These are phyloP conservation scores for Wickerhamiella kurtzmanii DNA, from an alignment of 805 yeast genomes.

Conservation along the genomic window DNA sequence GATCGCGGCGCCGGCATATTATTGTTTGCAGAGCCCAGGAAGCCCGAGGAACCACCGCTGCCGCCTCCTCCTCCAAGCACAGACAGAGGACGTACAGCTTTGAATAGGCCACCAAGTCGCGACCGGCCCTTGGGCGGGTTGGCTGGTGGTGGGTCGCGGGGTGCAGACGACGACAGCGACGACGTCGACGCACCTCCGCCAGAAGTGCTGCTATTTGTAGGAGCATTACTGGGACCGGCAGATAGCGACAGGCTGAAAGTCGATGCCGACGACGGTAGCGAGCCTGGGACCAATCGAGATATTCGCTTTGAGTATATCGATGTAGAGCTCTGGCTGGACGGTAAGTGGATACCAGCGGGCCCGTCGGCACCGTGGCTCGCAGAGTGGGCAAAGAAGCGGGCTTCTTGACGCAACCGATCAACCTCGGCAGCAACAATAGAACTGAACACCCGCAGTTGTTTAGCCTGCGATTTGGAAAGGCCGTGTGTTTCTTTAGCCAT, in stretches of 20 bases:
- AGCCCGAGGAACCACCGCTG: background rate
- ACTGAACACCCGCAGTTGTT: slow-evolving; percentile 31
- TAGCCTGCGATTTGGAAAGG: slow-evolving; percentile 26
- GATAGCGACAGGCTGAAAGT: slow-evolving; percentile 2
- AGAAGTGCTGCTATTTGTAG: slow-evolving; percentile 5
- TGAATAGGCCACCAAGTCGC: slow-evolving; percentile 28
- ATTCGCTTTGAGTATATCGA: slow-evolving; percentile 12
- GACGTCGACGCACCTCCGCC: background rate
- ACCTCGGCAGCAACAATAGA: slow-evolving; percentile 36
- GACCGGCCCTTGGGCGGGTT: slow-evolving; percentile 14
- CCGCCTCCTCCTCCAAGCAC: slow-evolving; percentile 9
- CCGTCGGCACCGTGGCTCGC: background rate
- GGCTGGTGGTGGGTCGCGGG: slow-evolving; percentile 2
- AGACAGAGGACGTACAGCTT: slow-evolving; percentile 30
- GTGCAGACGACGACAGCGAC: slow-evolving; percentile 1
- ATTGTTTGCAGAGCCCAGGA: too few species aligned
- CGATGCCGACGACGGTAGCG: slow-evolving; percentile 6
- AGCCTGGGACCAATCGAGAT: slow-evolving; percentile 9
- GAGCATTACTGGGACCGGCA: slow-evolving; percentile 3
- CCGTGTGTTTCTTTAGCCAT: slow-evolving; percentile 34
- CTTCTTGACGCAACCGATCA: slow-evolving; percentile 41
- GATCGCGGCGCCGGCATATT: background rate
- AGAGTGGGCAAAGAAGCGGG: slow-evolving; percentile 29
- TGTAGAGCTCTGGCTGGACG: slow-evolving; percentile 13
- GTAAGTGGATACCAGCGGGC: slow-evolving; percentile 8